Conservation (phyloP, 768 basidiomycete species). For the Suillus subluteus region DNA sequence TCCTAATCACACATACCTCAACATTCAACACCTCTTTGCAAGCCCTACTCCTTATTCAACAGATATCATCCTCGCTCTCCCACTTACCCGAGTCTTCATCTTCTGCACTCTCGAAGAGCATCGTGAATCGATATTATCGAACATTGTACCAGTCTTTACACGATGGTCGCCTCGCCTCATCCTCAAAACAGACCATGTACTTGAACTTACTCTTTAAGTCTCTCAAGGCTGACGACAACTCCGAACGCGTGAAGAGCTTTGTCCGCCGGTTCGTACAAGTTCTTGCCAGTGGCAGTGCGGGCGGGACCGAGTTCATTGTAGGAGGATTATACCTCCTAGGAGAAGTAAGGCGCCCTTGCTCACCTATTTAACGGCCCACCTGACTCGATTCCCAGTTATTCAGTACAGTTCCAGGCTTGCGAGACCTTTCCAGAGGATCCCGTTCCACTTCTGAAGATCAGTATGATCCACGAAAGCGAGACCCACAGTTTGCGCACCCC, state of each 20-base stretch:
- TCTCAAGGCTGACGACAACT: constrained; percentile 66
- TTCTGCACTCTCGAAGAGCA: constrained; percentile 45
- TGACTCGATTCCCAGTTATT: constrained; percentile 47
- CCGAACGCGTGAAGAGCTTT: constrained; percentile 75
- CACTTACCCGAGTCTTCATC: constrained; percentile 44
- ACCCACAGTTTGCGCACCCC: constrained; percentile 86
- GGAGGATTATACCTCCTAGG: constrained; percentile 87
- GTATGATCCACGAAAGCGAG: constrained; percentile 90
- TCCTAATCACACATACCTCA: constrained; percentile 92
- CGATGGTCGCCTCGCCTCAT: constrained; percentile 77
- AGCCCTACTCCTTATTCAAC: constrained; percentile 86
- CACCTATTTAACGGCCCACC: not conserved
- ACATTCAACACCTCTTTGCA: constrained; percentile 98
- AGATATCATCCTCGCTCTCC: constrained; percentile 65
- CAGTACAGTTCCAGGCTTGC: constrained; percentile 48
- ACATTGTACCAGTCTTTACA: constrained; percentile 89
- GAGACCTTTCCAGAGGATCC: constrained; percentile 45
- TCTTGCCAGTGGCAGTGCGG: constrained; percentile 66
- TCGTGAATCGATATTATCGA: constrained; percentile 74
- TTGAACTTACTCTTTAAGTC: constrained; percentile 93
- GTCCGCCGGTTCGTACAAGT: constrained; percentile 85
- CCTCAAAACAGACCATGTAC: constrained; percentile 96
- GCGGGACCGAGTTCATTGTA: constrained; percentile 84
- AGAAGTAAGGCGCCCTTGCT: constrained; percentile 58
- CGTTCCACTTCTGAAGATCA: constrained; percentile 28